A percentile compares a stretch with the other conserved stretches of the same genome.
Conservation (phyloP, 352 stramenopile species). For the Phytophthora foliorum region DNA sequence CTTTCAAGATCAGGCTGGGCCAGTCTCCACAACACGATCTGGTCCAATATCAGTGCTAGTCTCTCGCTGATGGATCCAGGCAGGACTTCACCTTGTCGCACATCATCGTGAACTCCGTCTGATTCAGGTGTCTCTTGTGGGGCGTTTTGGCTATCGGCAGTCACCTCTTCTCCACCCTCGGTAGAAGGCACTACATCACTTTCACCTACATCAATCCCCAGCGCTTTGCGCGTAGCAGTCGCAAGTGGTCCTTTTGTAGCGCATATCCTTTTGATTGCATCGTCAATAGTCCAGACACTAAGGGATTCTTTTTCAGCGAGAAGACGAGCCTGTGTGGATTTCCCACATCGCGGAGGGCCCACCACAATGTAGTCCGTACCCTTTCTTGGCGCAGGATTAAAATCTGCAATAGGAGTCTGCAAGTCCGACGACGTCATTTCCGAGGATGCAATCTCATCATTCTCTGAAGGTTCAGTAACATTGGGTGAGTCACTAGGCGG, state of each 20-base stretch:
- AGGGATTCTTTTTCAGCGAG: slow-evolving; percentile 83
- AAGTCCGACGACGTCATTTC: background rate
- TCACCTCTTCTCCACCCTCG: slow-evolving; percentile 7
- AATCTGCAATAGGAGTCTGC: slow-evolving; percentile 2
- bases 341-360: slow-evolving; percentile 80
- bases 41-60: slow-evolving; percentile 55
- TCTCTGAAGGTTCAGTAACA: slow-evolving; percentile 12
- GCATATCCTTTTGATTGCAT: slow-evolving; percentile 61
- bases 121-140: slow-evolving; percentile 29
- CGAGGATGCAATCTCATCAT: background rate
- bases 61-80: slow-evolving; percentile 18
- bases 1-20: slow-evolving; percentile 63
- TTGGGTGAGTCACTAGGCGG: slow-evolving; percentile 3
- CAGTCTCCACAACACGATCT: slow-evolving; percentile 76
- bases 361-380: slow-evolving; percentile 87
- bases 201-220: slow-evolving; percentile 45
- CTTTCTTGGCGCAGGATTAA: slow-evolving; percentile 34
- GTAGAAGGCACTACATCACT: background rate
- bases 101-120: slow-evolving; percentile 32
- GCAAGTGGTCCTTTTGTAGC: slow-evolving; percentile 52
- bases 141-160: background rate
- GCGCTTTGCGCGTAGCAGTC: slow-evolving; percentile 37
- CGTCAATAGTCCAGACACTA: slow-evolving; percentile 77
- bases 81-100: background rate
- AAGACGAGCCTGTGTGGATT: slow-evolving; percentile 79